Evolutionary conservation across 2,329 filamentous ascomycete genomes (phyloP).

Genomic region (Colletotrichum sp.): DNA sequence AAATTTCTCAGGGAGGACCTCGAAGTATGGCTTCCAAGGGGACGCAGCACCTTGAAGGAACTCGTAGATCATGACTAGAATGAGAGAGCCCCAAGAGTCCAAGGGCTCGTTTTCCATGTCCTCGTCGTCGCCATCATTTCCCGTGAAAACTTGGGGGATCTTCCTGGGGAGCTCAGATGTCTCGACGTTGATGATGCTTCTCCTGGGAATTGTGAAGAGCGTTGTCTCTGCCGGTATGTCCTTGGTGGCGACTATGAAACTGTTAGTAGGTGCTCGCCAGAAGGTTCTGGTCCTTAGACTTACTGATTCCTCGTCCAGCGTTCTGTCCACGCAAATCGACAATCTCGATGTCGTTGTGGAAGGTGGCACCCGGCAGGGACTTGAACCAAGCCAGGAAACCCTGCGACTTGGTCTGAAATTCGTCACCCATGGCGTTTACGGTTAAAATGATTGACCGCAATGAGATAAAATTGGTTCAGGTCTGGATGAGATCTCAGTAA

Average conservation of each 20-base stretch:
- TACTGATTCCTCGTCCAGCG: constrained; percentile 63
- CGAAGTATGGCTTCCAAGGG: constrained; percentile 79
- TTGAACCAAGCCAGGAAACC: constrained; percentile 61
- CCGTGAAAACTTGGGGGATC: constrained; percentile 59
- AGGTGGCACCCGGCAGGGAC: constrained; percentile 54
- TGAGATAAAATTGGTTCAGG: neutral
- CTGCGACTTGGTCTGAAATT: constrained; percentile 48
- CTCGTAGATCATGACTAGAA: constrained; percentile 84
- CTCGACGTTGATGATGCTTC: constrained; percentile 71
- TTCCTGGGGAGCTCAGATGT: constrained; percentile 71
- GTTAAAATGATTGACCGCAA: neutral
- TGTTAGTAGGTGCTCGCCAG: neutral
- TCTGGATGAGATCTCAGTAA: too few relatives aligned
- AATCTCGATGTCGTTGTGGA: constrained; percentile 58
- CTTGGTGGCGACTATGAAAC: constrained; percentile 65
- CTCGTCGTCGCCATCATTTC: constrained; percentile 32
- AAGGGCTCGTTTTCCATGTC: constrained; percentile 42
- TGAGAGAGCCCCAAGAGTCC: constrained; percentile 64
- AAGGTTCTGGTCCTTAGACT: neutral
- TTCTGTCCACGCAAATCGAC: constrained; percentile 54
- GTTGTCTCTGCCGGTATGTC: constrained; percentile 77
- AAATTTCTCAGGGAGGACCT: constrained; percentile 73
- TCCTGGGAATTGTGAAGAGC: constrained; percentile 80
- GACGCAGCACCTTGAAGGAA: constrained; percentile 63
- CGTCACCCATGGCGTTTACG: constrained; percentile 28